phyloP scores from a whole-genome alignment of 2,329 filamentous ascomycete species.

The Arthroderma sp. region DNA sequence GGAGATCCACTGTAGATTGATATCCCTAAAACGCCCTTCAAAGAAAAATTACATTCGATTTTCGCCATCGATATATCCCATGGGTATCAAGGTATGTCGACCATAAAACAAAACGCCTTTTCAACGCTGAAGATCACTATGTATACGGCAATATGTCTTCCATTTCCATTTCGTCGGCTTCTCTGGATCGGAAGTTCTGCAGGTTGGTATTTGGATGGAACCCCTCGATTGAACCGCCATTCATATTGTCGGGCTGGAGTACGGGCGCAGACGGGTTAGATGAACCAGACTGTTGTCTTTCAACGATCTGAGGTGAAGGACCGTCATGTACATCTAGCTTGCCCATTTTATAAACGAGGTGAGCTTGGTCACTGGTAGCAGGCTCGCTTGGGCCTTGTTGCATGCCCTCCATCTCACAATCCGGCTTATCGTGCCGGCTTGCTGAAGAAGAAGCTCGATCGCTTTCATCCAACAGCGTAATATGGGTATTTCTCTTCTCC shows the following conservation, averaged over 20 bases:
- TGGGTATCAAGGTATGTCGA: too few relatives aligned
- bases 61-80: too few relatives aligned
- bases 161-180: conserved; percentile 1
- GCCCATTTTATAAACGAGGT: conserved; percentile 16
- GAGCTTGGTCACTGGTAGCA: conserved; percentile 13
- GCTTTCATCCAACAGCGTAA: conserved; percentile 55
- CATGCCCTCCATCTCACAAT: neutral
- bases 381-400: too few relatives aligned
- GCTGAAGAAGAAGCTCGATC: conserved; percentile 8
- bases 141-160: conserved; percentile 1
- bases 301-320: conserved; percentile 18
- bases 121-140: neutral
- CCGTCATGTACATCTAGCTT: conserved; percentile 17
- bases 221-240: conserved; percentile 30
- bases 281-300: conserved; percentile 15
- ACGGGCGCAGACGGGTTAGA: conserved; percentile 18
- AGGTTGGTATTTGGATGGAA: conserved; percentile 20
- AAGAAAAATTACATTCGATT: too few relatives aligned
- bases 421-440: neutral
- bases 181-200: neutral
- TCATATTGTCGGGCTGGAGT: conserved; percentile 20
- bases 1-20: too few relatives aligned
- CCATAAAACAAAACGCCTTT: too few relatives aligned
- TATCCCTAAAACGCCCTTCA: too few relatives aligned
- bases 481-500: conserved; percentile 41